A percentile compares a stretch with the other conserved stretches of the same genome.
These are phyloP conservation scores for Apiospora malaysiana DNA, from an alignment of 2,329 filamentous ascomycete species.

Conservation along the genomic window DNA sequence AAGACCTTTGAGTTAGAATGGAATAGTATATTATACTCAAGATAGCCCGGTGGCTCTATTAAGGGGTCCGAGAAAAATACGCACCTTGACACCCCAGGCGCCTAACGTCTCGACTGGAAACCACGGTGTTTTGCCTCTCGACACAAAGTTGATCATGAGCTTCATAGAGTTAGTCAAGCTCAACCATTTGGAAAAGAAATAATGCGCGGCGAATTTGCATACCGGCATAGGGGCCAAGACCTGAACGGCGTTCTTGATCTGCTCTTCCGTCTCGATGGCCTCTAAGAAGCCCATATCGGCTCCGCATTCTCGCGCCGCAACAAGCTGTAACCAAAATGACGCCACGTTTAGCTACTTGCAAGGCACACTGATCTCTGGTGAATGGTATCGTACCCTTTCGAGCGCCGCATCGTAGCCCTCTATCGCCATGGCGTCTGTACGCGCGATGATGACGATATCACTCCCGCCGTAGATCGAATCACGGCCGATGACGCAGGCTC, in stretches of 20 bases:
- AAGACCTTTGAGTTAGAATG: not conserved
- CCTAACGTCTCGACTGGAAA: slow-evolving; percentile 22
- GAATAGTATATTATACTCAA: not conserved
- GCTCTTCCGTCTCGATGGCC: slow-evolving; percentile 24
- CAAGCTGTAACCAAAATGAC: not conserved
- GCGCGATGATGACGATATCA: slow-evolving; percentile 65
- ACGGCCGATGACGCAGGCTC: slow-evolving; percentile 34
- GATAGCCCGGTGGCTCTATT: not conserved
- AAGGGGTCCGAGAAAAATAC: not conserved
- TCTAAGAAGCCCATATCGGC: slow-evolving; percentile 27
- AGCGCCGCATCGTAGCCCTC: slow-evolving; percentile 22
- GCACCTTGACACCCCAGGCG: slow-evolving; percentile 21
- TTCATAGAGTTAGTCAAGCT: not conserved
- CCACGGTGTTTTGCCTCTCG: slow-evolving; percentile 24
- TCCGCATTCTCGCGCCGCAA: slow-evolving; percentile 21
- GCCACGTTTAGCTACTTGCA: not conserved
- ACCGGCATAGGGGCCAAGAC: slow-evolving; percentile 23
- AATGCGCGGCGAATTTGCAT: not conserved
- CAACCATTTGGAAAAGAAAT: too few relatives aligned
- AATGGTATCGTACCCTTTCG: not conserved
- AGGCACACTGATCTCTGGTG: not conserved
- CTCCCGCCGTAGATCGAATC: slow-evolving; percentile 42
- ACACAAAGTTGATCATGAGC: slow-evolving; percentile 25
- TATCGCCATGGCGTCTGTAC: slow-evolving; percentile 49
- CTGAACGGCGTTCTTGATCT: slow-evolving; percentile 23